A percentile compares a stretch with the other conserved stretches of the same genome.
Evolutionary conservation across 1,284 basidiomycete species (phyloP).

Genomic region (Moniliophthora roreri): DNA sequence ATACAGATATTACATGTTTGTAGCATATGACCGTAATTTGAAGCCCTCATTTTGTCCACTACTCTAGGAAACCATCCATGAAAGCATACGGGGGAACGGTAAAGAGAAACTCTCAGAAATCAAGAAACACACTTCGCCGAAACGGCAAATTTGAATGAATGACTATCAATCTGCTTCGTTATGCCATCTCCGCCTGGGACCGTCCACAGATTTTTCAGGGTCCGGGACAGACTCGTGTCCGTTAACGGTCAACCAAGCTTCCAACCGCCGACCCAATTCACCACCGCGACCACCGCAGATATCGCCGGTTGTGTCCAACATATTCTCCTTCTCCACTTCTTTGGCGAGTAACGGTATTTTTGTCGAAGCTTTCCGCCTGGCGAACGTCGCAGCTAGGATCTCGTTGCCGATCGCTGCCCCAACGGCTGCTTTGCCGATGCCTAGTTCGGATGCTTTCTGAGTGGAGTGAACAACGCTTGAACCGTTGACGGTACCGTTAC

Average conservation of each 20-base stretch:
- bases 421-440: constrained; percentile 17
- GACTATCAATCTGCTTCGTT: constrained; percentile 11
- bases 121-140: too few relatives aligned
- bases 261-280: constrained; percentile 68
- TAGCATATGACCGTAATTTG: too few relatives aligned
- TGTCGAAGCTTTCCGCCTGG: constrained; percentile 29
- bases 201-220: constrained; percentile 9
- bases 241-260: constrained; percentile 62
- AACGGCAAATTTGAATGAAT: too few relatives aligned
- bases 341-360: constrained; percentile 45
- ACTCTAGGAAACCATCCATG: not conserved
- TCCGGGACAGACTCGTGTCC: constrained; percentile 26
- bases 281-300: constrained; percentile 75
- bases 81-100: not conserved
- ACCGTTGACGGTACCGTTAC: not conserved
- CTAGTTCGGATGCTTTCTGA: not conserved
- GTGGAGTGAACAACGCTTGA: not conserved
- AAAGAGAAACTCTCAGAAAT: not conserved
- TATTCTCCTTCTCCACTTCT: constrained; percentile 57
- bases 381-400: constrained; percentile 4
- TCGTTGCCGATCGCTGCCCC: not conserved
- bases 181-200: constrained; percentile 14
- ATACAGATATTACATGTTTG: too few relatives aligned
- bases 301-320: constrained; percentile 67
- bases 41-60: not conserved